These are phyloP conservation scores for Musa schizocarpa DNA, from an alignment of 176 grass and related monocot species.

Conservation along the genomic window DNA sequence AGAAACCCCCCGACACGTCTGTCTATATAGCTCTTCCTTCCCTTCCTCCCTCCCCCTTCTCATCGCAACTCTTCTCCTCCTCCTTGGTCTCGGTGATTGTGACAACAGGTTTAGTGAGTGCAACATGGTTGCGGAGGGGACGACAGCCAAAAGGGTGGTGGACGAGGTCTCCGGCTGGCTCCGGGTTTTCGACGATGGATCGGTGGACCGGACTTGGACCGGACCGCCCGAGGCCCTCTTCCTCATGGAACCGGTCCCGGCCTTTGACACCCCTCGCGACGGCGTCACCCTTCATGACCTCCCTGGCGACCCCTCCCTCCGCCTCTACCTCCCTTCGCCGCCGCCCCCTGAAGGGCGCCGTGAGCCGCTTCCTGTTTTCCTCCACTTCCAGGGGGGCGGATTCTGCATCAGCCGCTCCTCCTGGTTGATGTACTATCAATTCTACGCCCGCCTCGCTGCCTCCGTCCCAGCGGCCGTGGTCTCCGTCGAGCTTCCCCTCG, in stretches of 20 bases:
- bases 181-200: slow-evolving; percentile 58
- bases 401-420: slow-evolving; percentile 76
- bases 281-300: slow-evolving; percentile 78
- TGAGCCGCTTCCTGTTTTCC: slow-evolving; percentile 34
- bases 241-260: slow-evolving; percentile 49
- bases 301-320: slow-evolving; percentile 52
- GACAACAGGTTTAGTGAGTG: too few relatives aligned
- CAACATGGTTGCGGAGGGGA: too few relatives aligned
- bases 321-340: slow-evolving; percentile 44
- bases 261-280: slow-evolving; percentile 34
- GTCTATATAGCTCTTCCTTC: too few relatives aligned
- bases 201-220: slow-evolving; percentile 72
- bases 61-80: too few relatives aligned
- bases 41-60: too few relatives aligned
- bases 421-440: slow-evolving; percentile 77
- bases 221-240: slow-evolving; percentile 54
- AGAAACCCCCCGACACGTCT: too few relatives aligned
- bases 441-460: slow-evolving; percentile 56
- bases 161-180: slow-evolving; percentile 87
- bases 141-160: slow-evolving; percentile 29
- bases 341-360: not conserved
- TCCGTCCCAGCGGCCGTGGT: slow-evolving; percentile 39
- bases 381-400: slow-evolving; percentile 77
- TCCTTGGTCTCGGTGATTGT: too few relatives aligned
- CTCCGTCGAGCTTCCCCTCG: slow-evolving; percentile 60